Percentiles rank a stretch among this genome's conserved stretches.
Evolutionary conservation across 2,329 filamentous ascomycete species (phyloP).

Genomic region (Botryotinia narcissicola): DNA sequence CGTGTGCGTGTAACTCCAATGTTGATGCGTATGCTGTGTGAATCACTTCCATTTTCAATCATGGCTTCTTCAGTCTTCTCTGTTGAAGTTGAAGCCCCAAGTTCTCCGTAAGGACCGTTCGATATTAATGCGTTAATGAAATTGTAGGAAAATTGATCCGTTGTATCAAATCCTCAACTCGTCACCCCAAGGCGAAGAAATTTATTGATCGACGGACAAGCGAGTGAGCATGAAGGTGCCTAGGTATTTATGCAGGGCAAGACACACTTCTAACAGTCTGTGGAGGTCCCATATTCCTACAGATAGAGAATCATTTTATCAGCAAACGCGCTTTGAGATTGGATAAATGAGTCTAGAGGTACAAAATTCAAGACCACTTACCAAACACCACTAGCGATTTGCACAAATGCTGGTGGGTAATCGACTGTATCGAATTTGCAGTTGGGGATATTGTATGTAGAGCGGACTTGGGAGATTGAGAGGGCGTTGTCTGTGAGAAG

Average conservation of each 20-base stretch:
- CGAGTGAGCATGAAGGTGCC: neutral
- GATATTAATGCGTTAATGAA: neutral
- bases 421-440: conserved; percentile 31
- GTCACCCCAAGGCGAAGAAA: neutral
- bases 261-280: conserved; percentile 30
- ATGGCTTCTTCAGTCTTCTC: neutral
- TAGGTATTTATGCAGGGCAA: conserved; percentile 20
- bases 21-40: neutral
- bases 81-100: neutral
- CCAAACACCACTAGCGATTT: conserved; percentile 25
- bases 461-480: conserved; percentile 30
- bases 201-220: no score
- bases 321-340: neutral
- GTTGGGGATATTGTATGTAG: conserved; percentile 23
- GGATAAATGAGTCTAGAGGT: neutral
- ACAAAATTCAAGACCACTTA: neutral
- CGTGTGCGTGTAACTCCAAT: neutral
- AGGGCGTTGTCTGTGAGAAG: conserved; percentile 29
- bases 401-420: conserved; percentile 23
- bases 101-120: neutral
- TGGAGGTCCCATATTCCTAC: conserved; percentile 31
- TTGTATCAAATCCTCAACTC: neutral
- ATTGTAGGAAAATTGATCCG: neutral
- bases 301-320: neutral
- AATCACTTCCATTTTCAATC: neutral